phyloP scores from a whole-genome alignment of 1,284 basidiomycete species.

The Rhodotorula mucilaginosa region DNA sequence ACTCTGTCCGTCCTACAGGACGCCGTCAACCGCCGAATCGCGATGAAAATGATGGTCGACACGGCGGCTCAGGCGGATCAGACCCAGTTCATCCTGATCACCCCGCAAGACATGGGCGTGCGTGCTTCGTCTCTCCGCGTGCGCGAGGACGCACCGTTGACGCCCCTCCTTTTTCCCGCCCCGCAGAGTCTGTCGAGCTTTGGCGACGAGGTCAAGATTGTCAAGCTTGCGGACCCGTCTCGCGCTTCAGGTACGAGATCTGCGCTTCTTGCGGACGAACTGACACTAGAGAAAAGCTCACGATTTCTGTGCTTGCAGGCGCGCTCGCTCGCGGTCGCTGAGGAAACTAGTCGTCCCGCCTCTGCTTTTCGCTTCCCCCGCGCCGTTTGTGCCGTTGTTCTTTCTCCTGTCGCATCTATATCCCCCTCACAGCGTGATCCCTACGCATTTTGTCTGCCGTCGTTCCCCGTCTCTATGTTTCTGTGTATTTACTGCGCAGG shows the following conservation, averaged over 20 bases:
- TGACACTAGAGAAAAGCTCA: too few relatives aligned
- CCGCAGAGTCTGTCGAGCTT: conserved; percentile 20
- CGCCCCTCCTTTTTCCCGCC: too few relatives aligned
- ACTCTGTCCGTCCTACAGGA: conserved; percentile 46
- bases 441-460: too few relatives aligned
- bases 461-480: too few relatives aligned
- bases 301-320: neutral
- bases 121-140: neutral
- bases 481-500: too few relatives aligned
- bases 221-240: conserved; percentile 35
- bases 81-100: conserved; percentile 89
- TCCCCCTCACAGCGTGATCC: neutral
- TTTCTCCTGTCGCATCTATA: neutral
- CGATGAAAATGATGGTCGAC: conserved; percentile 60
- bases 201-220: conserved; percentile 32
- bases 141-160: neutral
- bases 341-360: neutral
- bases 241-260: conserved; percentile 20
- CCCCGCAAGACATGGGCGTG: conserved; percentile 57
- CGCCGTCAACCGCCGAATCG: conserved; percentile 50
- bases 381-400: neutral
- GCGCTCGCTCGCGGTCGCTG: conserved; percentile 16
- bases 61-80: conserved; percentile 76
- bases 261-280: neutral
- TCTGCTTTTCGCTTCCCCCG: neutral